Evolutionary conservation across 345 rosid genomes (phyloP), one percentile per base, ranked within the genome.

Genomic region (Sisymbrium altissimum): DNA sequence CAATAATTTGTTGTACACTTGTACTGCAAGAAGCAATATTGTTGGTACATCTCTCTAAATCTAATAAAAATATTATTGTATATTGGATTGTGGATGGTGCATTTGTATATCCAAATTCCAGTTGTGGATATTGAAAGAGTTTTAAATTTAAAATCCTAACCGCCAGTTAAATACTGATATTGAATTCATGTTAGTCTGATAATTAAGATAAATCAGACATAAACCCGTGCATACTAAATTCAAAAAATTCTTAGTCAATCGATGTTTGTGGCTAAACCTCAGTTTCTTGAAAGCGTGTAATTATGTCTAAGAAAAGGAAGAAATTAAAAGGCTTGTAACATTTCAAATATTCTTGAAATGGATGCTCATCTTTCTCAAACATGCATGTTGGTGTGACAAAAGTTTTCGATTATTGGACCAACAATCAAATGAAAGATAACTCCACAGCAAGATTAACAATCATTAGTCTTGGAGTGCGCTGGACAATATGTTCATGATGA

Each of bases 1-100:
- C 32, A 69, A 43, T 69, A 18, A 32, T 69, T 56, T 43, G 55
- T 19, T 44, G n/a, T n/a, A n/a, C n/a, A n/a, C n/a, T n/a, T n/a
- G n/a, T 56, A 43, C 35, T 56, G 33, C 44, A 43, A 33, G 10
- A 43, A 43, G 6, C 23, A 43, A 18, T 55, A 43, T 17, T 69
- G 64, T n/a, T 69, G 7, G 21, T 43, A 13, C 64, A 43, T 43
- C 64, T 69, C 11, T 30, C 21, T 27, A 56, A 65, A 46, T 44
- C 52, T n/a, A n/a, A 56, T 8, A 12, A 38, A n/a, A 13, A 43
- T 13, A 21, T 49, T 35, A 66, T 38, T 48, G 9, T 40, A 53
- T n/a, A n/a, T 54, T 50, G 10, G 58, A 49, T 66, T 67, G 39
- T 63, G 25, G 25, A 23, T 23, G 3, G 25, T 23, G 25, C 1